Base-by-base conservation (phyloP, 2,329 filamentous ascomycete species). In the Cyphellophora europaea region DNA sequence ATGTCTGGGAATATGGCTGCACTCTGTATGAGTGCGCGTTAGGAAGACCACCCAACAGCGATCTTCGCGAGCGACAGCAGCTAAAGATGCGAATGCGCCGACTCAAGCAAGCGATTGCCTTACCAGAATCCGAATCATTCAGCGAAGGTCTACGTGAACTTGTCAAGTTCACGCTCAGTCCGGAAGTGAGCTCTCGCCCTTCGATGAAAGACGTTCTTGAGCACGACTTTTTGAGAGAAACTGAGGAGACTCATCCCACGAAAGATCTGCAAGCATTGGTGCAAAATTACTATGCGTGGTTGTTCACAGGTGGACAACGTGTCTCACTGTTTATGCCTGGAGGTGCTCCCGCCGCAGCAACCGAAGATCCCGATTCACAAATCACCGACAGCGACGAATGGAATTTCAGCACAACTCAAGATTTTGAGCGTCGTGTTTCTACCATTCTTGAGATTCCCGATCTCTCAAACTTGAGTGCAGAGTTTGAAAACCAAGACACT, bases 391-490 rank as follows among this genome's bases (percentile, higher is more conserved):
- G 66, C 3, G 69, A 73, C 27, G 72, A 75, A 42, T 79, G 75
- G 75, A 77, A 75, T 38, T 79, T 79, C 50, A 78, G 73, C 46
- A 76, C 72, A 4, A 77, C 73, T 2, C 71, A 73, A 43, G 68
- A 71, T 11, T 78, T 78, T 44, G 71, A 78, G 42, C 59, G 63
- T 37, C 52, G 65, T 19, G 65, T 67, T 32, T 67, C 66, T 2
- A 58, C 66, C 27, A 59, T 68, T 30, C 34, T 50, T n/a, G 48
- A 51, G 23, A 45, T 47, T 13, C 45, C 49, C 2, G 47, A 51
- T 36, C 38, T 47, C 16, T 41, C 49, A 21, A 56, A 63, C 41
- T 43, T 64, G 6, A 57, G 66, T 42, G 56, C 66, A 38, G 56
- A 59, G 29, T 48, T 63, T 35, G 57, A 66, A 50, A 48, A 62